Evolutionary conservation across 352 stramenopile species (phyloP).

Genomic region (Halophytophthora batemanensis): DNA sequence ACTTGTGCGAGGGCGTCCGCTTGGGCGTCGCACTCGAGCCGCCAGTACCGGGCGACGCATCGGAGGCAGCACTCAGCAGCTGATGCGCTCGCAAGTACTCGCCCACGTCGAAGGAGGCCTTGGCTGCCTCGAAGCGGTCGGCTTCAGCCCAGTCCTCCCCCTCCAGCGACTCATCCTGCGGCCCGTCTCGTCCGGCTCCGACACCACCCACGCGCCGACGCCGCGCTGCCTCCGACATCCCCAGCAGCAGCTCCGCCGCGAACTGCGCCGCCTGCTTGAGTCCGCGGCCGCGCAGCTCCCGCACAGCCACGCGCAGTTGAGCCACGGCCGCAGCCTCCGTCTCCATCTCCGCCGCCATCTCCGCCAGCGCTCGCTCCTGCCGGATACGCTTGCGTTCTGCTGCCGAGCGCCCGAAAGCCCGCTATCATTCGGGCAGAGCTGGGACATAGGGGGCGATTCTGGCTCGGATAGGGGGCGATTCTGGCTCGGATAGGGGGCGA

Average conservation of each 20-base stretch:
- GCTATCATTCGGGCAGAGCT: too few species aligned
- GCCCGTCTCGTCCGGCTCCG: conserved; percentile 1
- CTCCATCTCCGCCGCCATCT: conserved; percentile 13
- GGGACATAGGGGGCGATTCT: too few species aligned
- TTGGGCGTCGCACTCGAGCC: not conserved
- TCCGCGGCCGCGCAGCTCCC: conserved; percentile 47
- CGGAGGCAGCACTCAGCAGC: conserved; percentile 25
- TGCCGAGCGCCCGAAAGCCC: too few species aligned
- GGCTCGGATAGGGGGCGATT: too few species aligned
- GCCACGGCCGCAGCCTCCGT: conserved; percentile 20
- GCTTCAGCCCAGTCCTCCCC: conserved; percentile 20
- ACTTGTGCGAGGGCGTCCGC: conserved; percentile 25
- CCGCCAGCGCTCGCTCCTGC: too few species aligned
- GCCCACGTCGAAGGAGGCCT: conserved; percentile 60
- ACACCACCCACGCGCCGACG: not conserved
- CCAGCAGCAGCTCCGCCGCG: conserved; percentile 71
- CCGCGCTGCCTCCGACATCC: conserved; percentile 42
- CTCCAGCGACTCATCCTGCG: not conserved
- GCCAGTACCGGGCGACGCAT: not conserved
- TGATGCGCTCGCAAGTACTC: conserved; percentile 79
- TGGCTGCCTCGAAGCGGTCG: conserved; percentile 62
- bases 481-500: too few species aligned
- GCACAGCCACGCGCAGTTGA: conserved; percentile 50
- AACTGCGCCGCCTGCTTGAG: conserved; percentile 73
- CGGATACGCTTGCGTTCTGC: too few species aligned